Conservation (phyloP, 768 basidiomycete species). For the Mycena belliarum region DNA sequence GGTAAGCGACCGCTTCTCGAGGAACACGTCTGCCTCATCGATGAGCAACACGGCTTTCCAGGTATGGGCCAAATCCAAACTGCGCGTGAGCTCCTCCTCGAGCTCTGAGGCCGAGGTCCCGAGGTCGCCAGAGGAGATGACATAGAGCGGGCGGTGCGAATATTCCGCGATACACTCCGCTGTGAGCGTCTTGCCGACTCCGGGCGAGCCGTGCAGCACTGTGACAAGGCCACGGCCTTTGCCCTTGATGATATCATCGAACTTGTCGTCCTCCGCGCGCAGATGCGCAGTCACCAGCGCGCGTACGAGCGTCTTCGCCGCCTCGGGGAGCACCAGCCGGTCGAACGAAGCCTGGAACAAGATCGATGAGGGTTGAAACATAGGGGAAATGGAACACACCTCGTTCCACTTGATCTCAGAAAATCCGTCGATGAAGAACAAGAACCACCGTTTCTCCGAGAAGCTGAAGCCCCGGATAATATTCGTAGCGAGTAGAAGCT, state of each 20-base stretch:
- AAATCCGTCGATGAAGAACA: conserved; percentile 11
- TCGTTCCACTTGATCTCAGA: conserved; percentile 18
- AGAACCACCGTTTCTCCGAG: conserved; percentile 15
- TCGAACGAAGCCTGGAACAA: conserved; percentile 9
- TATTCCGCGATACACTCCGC: conserved; percentile 26
- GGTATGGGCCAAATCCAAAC: conserved; percentile 20
- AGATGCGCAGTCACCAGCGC: conserved; percentile 13
- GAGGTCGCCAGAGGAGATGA: conserved; percentile 25
- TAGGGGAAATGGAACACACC: neutral
- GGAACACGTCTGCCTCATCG: conserved; percentile 29
- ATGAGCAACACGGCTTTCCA: conserved; percentile 27
- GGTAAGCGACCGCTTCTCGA: conserved; percentile 21
- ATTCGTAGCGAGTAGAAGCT: conserved; percentile 10
- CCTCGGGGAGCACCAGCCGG: conserved; percentile 13
- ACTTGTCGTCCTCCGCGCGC: conserved; percentile 5
- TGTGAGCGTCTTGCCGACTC: conserved; percentile 24
- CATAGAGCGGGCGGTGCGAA: conserved; percentile 23
- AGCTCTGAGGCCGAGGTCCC: conserved; percentile 15
- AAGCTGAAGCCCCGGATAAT: conserved; percentile 16
- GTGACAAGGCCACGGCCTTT: conserved; percentile 20
- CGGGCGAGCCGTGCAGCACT: conserved; percentile 20
- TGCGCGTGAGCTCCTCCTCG: conserved; percentile 15
- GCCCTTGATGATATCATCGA: conserved; percentile 21
- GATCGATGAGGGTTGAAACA: too few species aligned
- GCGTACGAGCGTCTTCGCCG: conserved; percentile 11